Evolutionary conservation across 78 protist genomes (phyloP), one percentile per base, ranked within the genome.

Genomic region (Dictyostelium capitatum): DNA sequence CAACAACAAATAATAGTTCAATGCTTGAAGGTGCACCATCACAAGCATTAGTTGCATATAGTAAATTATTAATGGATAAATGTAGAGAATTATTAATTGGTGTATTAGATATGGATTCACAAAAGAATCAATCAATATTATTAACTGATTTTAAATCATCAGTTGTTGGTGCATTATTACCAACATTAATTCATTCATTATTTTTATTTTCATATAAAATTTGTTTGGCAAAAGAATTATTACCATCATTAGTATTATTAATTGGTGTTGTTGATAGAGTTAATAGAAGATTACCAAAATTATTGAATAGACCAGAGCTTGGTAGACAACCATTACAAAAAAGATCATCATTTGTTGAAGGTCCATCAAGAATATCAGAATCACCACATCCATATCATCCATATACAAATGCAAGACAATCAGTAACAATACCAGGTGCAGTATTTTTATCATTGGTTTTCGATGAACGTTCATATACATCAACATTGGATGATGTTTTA

Each of bases 161-260:
- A 30, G 96, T 93, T 0, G 83, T 93, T 37, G 96, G 96, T 69
- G 91, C 90, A 20, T 28, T 93, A 2, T 73, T 93, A 20, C 96
- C 96, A 23, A 65, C 92, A 32, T 57, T 93, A 6, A 84, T 93
- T 7, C 87, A 81, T 30, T 93, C 96, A 6, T 79, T 93, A 47
- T 93, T 93, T 28, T 47, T 93, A 4, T 93, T 93, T 65, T 51
- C 73, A 19, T 75, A 78, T 56, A 82, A 56, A 15, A 85, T 87
- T 53, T 93, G 89, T 80, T 25, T 93, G 43, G 96, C 89, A 1
- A 93, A 85, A 54, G 91, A 85, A 56, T 14, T 93, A 10, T 41
- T 93, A 7, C 92, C 92, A 25, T 67, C 85, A 50, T 59, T 93
- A 14, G 81, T 93, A 10, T 80, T 51, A 41, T 23, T 93, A 32